phyloP scores from a whole-genome alignment of 257 asterid species.

The Schizonepeta tenuifolia region DNA sequence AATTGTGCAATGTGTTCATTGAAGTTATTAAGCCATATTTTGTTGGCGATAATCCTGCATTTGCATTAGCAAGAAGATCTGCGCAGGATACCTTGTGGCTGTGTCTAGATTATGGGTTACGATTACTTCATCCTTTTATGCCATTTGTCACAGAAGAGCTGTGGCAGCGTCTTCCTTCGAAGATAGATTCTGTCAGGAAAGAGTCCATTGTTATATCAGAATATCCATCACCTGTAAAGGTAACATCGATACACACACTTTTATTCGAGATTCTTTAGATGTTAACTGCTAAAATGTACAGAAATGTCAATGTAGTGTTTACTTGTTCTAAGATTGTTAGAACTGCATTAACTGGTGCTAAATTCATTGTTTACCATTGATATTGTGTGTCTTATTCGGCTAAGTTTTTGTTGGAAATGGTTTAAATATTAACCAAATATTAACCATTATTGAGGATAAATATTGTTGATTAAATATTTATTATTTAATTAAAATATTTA shows the following conservation, averaged over 20 bases:
- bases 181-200: conserved; percentile 57
- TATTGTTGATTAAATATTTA: too few relatives aligned
- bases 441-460: too few relatives aligned
- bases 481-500: too few relatives aligned
- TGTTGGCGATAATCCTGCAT: conserved; percentile 50
- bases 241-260: conserved; percentile 33
- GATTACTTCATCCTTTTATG: conserved; percentile 95
- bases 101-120: conserved; percentile 83
- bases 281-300: not conserved
- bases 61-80: conserved; percentile 52
- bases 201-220: conserved; percentile 84
- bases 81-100: conserved; percentile 94
- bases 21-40: conserved; percentile 95
- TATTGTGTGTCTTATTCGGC: too few relatives aligned
- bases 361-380: too few relatives aligned
- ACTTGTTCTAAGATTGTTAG: not conserved
- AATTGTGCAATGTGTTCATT: conserved; percentile 88
- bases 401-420: too few relatives aligned
- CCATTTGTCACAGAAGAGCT: conserved; percentile 93
- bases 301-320: not conserved
- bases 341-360: too few relatives aligned
- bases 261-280: not conserved
- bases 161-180: conserved; percentile 96
- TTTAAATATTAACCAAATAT: too few relatives aligned
- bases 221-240: conserved; percentile 80